Evolutionary conservation across 2,329 filamentous ascomycete species (phyloP).

Genomic region (Fusarium sp.): DNA sequence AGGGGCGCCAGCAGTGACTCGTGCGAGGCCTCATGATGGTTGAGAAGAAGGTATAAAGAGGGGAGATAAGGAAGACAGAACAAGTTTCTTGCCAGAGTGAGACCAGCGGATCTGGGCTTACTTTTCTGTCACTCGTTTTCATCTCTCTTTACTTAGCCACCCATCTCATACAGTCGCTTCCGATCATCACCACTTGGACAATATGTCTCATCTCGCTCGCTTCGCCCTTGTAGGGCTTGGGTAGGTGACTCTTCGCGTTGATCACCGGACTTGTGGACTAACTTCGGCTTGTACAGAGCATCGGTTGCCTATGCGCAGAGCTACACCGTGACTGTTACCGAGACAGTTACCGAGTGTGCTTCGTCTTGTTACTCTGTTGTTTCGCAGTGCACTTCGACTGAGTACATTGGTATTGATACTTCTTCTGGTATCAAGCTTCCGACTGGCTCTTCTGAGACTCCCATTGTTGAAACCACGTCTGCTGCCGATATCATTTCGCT

Average conservation of each 20-base stretch:
- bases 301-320: conserved; percentile 45
- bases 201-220: conserved; percentile 45
- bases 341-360: conserved; percentile 51
- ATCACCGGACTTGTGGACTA: neutral
- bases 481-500: conserved; percentile 18
- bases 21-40: conserved; percentile 37
- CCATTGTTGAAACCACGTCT: conserved; percentile 5
- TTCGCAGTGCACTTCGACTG: conserved; percentile 43
- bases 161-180: conserved; percentile 29
- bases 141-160: neutral
- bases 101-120: conserved; percentile 29
- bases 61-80: conserved; percentile 25
- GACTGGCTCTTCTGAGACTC: conserved; percentile 14
- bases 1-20: conserved; percentile 29
- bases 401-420: conserved; percentile 23
- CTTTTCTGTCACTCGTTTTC: conserved; percentile 48
- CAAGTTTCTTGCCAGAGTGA: conserved; percentile 32
- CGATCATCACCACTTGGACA: conserved; percentile 15
- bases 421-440: conserved; percentile 21
- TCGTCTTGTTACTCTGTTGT: conserved; percentile 45
- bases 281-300: conserved; percentile 42
- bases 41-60: conserved; percentile 47
- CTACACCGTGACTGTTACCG: conserved; percentile 53
- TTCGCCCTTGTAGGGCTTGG: conserved; percentile 51
- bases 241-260: conserved; percentile 35